Evolutionary conservation across 306 rosid genomes (phyloP), one percentile per base, ranked within the genome.

Genomic region (Heteromeles arbutifolia): DNA sequence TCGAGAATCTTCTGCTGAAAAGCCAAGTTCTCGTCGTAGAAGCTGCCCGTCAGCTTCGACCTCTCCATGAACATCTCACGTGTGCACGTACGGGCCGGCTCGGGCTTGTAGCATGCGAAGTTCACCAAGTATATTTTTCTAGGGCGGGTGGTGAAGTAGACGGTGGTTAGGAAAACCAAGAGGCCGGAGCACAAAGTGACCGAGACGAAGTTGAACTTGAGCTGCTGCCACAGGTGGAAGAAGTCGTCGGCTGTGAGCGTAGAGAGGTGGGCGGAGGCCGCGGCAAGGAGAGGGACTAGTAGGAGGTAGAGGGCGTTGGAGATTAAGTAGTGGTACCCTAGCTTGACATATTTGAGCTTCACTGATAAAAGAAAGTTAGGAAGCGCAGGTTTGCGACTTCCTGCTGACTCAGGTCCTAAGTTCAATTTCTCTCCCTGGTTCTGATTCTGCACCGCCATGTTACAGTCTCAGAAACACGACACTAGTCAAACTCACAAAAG

Each of bases 1-100:
- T 94, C 95, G 4, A 94, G 53, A 12, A 94, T 94, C 88, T 88
- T 94, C 83, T 85, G 87, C 79, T 92, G 96, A 21, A 92, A 94
- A 1, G 81, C 86, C 19, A 92, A 37, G 67, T 86, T 92, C 79
- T 92, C 92, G 2, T 90, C 86, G 0, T 90, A 24, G 70, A 92
- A 92, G 43, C 85, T 65, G 0, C 96, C 96, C 0, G 86, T 86
- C 0, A 59, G 64, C 3, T 0, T 15, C 0, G 98, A 90, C 53
- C 80, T 73, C 6, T 87, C 87, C 21, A 91, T 70, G 81, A 91
- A 94, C 3, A 53, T 80, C 26, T 76, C 86, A 13, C 86, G 50
- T 0, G 83, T 88, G 80, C 93, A 88, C 2, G 69, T 90, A 22
- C 83, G 71, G 2, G n/a, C 93, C 2, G 24, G 11, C 0, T 82